Conservation (phyloP, 1,284 basidiomycete species). For the Afroboletus lepidellus region DNA sequence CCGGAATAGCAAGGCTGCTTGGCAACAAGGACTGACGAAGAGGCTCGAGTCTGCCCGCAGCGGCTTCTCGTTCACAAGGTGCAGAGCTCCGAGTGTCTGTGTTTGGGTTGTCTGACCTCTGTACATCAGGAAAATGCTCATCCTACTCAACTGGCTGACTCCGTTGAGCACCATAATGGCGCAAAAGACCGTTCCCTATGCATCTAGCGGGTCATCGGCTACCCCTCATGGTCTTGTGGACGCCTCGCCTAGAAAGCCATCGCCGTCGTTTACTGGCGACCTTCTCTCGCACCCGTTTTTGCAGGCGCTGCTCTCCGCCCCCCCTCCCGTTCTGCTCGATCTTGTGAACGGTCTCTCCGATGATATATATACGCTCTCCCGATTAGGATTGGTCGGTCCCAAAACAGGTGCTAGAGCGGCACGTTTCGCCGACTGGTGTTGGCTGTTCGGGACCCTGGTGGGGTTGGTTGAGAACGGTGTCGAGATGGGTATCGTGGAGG, state of each 20-base stretch:
- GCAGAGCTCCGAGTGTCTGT: not conserved
- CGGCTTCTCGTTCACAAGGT: conserved; percentile 73
- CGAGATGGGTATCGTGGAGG: conserved; percentile 65
- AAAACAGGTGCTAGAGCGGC: conserved; percentile 64
- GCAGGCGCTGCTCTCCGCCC: conserved; percentile 69
- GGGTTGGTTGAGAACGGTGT: conserved; percentile 78
- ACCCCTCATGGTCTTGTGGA: conserved; percentile 19
- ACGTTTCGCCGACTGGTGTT: conserved; percentile 78
- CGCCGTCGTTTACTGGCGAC: conserved; percentile 17
- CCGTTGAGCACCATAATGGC: conserved; percentile 65
- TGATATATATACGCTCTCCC: conserved; percentile 72
- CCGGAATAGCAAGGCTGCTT: conserved; percentile 40
- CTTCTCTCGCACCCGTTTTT: conserved; percentile 51
- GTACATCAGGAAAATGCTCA: conserved; percentile 62
- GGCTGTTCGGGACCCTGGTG: conserved; percentile 74
- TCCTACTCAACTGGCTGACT: conserved; percentile 79
- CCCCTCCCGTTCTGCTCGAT: conserved; percentile 80
- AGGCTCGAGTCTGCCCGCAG: conserved; percentile 60
- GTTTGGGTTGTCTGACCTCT: conserved; percentile 8
- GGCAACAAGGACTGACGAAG: conserved; percentile 55
- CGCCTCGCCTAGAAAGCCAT: conserved; percentile 19
- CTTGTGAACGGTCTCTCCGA: conserved; percentile 71
- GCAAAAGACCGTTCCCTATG: conserved; percentile 61
- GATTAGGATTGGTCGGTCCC: conserved; percentile 63
- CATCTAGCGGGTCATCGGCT: conserved; percentile 34